Conservation (phyloP, 2,329 filamentous ascomycete genomes). For the Coniochaeta sp. region DNA sequence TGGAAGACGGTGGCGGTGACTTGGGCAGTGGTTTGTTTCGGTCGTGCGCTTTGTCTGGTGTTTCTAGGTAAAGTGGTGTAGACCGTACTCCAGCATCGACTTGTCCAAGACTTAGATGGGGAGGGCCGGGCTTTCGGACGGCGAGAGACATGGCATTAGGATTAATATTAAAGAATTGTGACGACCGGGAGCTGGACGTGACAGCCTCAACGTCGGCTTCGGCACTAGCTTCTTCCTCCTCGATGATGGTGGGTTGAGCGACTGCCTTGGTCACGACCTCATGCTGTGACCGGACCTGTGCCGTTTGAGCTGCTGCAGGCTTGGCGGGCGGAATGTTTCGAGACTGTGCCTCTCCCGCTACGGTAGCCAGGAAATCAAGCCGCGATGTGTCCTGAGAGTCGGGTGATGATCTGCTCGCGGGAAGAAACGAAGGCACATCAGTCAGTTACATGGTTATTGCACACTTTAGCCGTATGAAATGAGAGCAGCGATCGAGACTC, state of each 20-base stretch:
- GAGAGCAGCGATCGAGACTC: slow-evolving; percentile 9
- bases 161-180: slow-evolving; percentile 25
- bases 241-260: slow-evolving; percentile 24
- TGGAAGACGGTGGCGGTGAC: slow-evolving; percentile 44
- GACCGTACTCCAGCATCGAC: slow-evolving; percentile 23
- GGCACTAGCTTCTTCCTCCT: slow-evolving; percentile 17
- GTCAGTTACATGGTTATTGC: slow-evolving; percentile 9
- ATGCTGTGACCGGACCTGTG: slow-evolving; percentile 34
- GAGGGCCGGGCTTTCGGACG: slow-evolving; percentile 41
- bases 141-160: slow-evolving; percentile 39
- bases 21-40: slow-evolving; percentile 47
- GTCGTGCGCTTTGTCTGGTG: slow-evolving; percentile 17
- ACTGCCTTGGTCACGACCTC: slow-evolving; percentile 34
- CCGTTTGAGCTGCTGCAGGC: slow-evolving; percentile 37
- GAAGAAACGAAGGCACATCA: slow-evolving; percentile 4
- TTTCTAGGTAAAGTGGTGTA: slow-evolving; percentile 5
- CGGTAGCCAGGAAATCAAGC: slow-evolving; percentile 9
- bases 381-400: slow-evolving; percentile 11
- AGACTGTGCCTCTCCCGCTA: slow-evolving; percentile 17
- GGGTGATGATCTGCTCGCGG: slow-evolving; percentile 14
- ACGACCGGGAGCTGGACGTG: not conserved
- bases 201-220: slow-evolving; percentile 20
- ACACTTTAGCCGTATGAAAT: slow-evolving; percentile 12
- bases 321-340: slow-evolving; percentile 32
- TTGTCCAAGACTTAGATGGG: slow-evolving; percentile 42